Conservation (phyloP, 2,329 filamentous ascomycete species). For the Colletotrichum neosansevieriae region DNA sequence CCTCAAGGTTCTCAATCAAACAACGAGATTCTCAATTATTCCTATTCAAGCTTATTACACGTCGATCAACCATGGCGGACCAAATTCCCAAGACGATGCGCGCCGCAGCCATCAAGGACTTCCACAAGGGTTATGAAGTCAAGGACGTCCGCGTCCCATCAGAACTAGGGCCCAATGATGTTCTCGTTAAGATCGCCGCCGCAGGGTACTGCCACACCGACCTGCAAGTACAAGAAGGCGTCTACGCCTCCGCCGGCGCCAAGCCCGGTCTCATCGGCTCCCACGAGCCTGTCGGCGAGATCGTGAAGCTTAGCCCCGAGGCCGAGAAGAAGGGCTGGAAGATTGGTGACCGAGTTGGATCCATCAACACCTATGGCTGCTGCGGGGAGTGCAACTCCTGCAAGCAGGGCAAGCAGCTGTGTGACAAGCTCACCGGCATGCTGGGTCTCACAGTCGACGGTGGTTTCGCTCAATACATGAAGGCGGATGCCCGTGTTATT, state of each 20-base stretch:
- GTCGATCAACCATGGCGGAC: slow-evolving; percentile 9
- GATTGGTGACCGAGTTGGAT: slow-evolving; percentile 68
- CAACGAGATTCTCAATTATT: background rate
- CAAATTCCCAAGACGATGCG: slow-evolving; percentile 47
- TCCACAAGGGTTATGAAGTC: slow-evolving; percentile 35
- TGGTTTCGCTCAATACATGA: slow-evolving; percentile 46
- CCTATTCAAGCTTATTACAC: background rate
- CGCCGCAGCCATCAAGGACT: slow-evolving; percentile 47
- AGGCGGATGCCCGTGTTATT: slow-evolving; percentile 44
- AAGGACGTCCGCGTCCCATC: slow-evolving; percentile 39
- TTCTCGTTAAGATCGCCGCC: slow-evolving; percentile 41
- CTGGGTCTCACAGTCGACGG: slow-evolving; percentile 44
- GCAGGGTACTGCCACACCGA: slow-evolving; percentile 43
- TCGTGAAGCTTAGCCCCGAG: slow-evolving; percentile 66
- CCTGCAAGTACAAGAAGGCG: slow-evolving; percentile 37
- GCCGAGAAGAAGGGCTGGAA: slow-evolving; percentile 44
- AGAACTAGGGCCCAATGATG: slow-evolving; percentile 36
- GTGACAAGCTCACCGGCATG: slow-evolving; percentile 44
- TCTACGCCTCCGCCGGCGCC: slow-evolving; percentile 42
- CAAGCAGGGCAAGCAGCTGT: slow-evolving; percentile 41
- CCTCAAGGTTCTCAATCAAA: slow-evolving; percentile 15
- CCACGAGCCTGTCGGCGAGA: slow-evolving; percentile 74
- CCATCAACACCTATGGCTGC: slow-evolving; percentile 41
- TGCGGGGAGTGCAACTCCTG: slow-evolving; percentile 45
- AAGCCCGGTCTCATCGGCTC: slow-evolving; percentile 51